Percentiles rank a stretch among this genome's conserved stretches.
These are phyloP conservation scores for Backusella circina DNA, from an alignment of 192 early-diverging fungal species.

Conservation along the genomic window DNA sequence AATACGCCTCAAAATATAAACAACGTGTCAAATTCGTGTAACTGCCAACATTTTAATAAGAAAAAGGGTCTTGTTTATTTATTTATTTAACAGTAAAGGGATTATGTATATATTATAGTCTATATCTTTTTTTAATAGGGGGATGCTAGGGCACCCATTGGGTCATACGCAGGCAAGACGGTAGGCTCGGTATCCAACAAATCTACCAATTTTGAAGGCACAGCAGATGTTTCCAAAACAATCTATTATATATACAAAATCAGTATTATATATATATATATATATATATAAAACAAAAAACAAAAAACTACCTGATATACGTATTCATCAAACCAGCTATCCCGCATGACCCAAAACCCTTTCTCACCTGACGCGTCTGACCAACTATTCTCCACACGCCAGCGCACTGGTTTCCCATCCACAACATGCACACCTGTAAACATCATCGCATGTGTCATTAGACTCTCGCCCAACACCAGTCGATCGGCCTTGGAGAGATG, in stretches of 20 bases:
- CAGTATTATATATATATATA: background rate
- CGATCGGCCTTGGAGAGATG: slow-evolving; percentile 63
- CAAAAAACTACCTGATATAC: slow-evolving; percentile 55
- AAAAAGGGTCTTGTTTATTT: background rate
- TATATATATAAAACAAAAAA: background rate
- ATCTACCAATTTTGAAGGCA: slow-evolving; percentile 55
- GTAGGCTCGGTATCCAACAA: slow-evolving; percentile 59
- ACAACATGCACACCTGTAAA: slow-evolving; percentile 70
- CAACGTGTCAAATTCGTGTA: background rate
- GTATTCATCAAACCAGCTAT: slow-evolving; percentile 75
- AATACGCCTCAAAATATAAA: too few species aligned
- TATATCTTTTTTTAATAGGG: background rate
- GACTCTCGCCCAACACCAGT: slow-evolving; percentile 64
- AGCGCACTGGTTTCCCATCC: slow-evolving; percentile 63
- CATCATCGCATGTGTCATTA: slow-evolving; percentile 83
- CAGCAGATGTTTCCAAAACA: slow-evolving; percentile 64
- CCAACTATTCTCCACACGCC: slow-evolving; percentile 70
- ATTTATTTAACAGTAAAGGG: background rate
- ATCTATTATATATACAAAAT: slow-evolving; percentile 37
- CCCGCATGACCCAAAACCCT: slow-evolving; percentile 76
- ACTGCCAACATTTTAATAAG: too few species aligned
- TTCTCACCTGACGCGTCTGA: slow-evolving; percentile 55
- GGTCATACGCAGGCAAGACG: slow-evolving; percentile 75
- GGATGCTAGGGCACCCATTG: slow-evolving; percentile 66
- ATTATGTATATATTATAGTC: background rate